Base-by-base conservation (phyloP, 441 rosid genomes). In the Breynia disticha region DNA sequence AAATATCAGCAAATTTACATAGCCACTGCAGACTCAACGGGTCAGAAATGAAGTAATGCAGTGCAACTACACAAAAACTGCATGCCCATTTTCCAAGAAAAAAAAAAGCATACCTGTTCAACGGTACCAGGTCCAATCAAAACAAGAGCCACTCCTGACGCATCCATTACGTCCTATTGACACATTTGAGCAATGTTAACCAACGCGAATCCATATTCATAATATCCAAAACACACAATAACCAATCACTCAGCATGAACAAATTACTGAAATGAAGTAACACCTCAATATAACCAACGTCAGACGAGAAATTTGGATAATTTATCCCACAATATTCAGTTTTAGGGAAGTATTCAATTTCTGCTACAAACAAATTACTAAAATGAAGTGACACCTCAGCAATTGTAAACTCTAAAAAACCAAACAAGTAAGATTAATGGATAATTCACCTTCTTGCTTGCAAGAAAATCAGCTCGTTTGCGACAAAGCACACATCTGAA, bases 401-500 rank as follows among this genome's bases (percentile, higher is more conserved):
- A 24, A 24, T 24, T 24, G 32, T 2, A 28, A 28, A 28, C 35
- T 28, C 35, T 41, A 41, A 41, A 15, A 3, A 41, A 41, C 44
- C 9, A 41, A 41, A 15, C 9, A 8, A 24, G 32, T 28, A 15
- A 41, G 44, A 41, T 11, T 4, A 41, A 41, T 41, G 7, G 44
- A 3, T 41, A 13, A 11, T 41, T 41, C 71, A 88, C 97, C 95
- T 91, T 91, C 86, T 78, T 78, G 39, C 72, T 64, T 4, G 86
- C 95, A 52, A 91, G 95, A 68, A 75, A 79, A 70, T 87, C 91
- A 15, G 98, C 98, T 35, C 97, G 82, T 66, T 76, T 91, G 52
- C 95, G 81, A 70, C 95, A 88, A 49, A 93, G 71, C 24, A 86
- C 93, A 44, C 98, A 91, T 65, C 97, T 93, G 77, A 59, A 68